A percentile compares a stretch with the other conserved stretches of the same genome.
These are phyloP conservation scores for Aspergillus indologenus DNA, from an alignment of 495 filamentous ascomycete genomes.

Conservation along the genomic window DNA sequence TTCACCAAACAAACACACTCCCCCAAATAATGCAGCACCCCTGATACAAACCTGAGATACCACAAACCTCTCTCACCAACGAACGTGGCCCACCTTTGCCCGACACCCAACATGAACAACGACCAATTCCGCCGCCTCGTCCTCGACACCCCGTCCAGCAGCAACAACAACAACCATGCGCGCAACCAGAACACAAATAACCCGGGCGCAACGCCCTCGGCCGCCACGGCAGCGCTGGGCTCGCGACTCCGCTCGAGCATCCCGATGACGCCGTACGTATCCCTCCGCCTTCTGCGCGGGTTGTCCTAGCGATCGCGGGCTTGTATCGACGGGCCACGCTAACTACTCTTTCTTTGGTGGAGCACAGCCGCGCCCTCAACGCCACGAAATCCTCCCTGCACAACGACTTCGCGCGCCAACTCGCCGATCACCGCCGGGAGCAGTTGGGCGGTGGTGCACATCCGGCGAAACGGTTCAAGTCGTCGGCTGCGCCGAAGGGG, in stretches of 20 bases:
- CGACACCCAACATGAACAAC: constrained; percentile 74
- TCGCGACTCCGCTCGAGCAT: constrained; percentile 69
- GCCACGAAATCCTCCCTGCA: constrained; percentile 29
- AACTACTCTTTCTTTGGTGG: constrained; percentile 20
- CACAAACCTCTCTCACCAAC: not conserved
- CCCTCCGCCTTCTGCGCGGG: not conserved
- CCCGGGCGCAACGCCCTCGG: constrained; percentile 4
- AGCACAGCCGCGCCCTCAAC: constrained; percentile 61
- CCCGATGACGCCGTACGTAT: constrained; percentile 77
- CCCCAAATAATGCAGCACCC: not conserved
- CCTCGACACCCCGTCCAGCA: constrained; percentile 41
- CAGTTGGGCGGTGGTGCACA: too few relatives aligned
- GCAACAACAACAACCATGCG: constrained; percentile 10
- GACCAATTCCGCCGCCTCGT: constrained; percentile 91
- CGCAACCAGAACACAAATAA: not conserved
- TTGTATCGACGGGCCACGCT: not conserved
- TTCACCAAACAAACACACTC: too few relatives aligned
- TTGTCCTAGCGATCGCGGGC: not conserved
- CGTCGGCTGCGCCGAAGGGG: constrained; percentile 78
- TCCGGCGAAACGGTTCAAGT: constrained; percentile 66
- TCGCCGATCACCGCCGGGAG: constrained; percentile 69
- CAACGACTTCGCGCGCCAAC: constrained; percentile 75
- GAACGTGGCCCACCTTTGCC: not conserved
- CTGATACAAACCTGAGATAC: not conserved
- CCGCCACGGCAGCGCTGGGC: constrained; percentile 26